Base-by-base conservation (phyloP, 805 yeast genomes). In the Metschnikowia rubicola region DNA sequence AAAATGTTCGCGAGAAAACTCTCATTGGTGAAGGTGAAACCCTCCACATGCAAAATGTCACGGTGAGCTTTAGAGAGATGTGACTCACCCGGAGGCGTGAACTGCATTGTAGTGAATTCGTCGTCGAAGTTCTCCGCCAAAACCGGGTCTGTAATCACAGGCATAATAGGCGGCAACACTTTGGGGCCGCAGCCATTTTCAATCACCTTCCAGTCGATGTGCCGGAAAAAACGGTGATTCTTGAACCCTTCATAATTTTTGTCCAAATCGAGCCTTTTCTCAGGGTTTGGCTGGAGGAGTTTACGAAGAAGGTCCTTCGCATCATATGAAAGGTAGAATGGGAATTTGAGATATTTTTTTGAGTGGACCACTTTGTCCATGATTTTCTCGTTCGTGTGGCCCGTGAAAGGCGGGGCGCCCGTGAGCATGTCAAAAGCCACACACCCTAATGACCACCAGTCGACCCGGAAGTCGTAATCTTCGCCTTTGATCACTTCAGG, bases 371-470 rank as follows among this genome's bases (percentile, higher is more conserved):
- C 84, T 62, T 88, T 89, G 52, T 85, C 88, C 68, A 86, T 75
- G 30, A 89, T 86, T 38, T 77, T 78, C 61, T 85, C 84, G 58
- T 86, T 84, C 57, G 85, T 86, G 45, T 78, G 83, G 3, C 96
- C 97, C 0, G 94, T 86, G 64, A 87, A 88, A 1, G 96, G 96
- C 0, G 97, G 96, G 40, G 83, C 75, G 0, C 96, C 96, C 0
- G 91, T 84, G 42, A 89, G 70, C 77, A 89, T 76, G 62, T 90
- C 96, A 58, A 70, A 86, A 39, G 84, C 71, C 10, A 89, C 84
- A 40, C 96, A 86, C 0, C 97, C 97, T 29, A 89, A 67, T 0
- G 96, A 88, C 89, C 96, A 89, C 91, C 96, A 89, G 64, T 89
- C 97, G 41, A 90, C 94, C 30, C 81, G 75, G 44, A 80, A 84